Evolutionary conservation across 805 yeast species (phyloP).

Genomic region (Saccharomycopsis sp.): DNA sequence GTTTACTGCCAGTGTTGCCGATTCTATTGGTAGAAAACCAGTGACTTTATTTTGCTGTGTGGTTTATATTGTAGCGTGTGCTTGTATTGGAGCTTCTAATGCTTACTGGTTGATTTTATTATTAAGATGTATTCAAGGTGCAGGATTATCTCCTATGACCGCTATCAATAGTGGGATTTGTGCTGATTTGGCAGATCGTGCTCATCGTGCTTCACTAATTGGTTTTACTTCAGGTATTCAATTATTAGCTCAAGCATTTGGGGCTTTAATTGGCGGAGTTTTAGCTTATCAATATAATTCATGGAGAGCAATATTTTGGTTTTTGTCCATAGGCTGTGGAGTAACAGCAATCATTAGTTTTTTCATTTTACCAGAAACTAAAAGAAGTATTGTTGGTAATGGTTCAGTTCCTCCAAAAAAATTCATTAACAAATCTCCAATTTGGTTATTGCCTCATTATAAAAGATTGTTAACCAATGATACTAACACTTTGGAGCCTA

Average conservation of each 20-base stretch:
- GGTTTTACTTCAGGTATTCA: constrained; percentile 60
- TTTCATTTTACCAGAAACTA: constrained; percentile 64
- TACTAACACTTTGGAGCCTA: constrained; percentile 22
- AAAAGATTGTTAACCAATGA: constrained; percentile 26
- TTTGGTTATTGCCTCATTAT: constrained; percentile 26
- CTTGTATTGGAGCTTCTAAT: constrained; percentile 52
- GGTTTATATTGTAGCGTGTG: constrained; percentile 49
- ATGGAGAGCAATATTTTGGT: constrained; percentile 74
- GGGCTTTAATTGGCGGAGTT: constrained; percentile 57
- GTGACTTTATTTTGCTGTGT: constrained; percentile 38
- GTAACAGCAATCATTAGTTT: constrained; percentile 26
- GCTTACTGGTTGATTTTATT: constrained; percentile 50
- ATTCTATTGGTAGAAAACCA: constrained; percentile 64
- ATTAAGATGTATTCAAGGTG: constrained; percentile 63
- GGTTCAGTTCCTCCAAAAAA: constrained; percentile 47
- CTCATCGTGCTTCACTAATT: constrained; percentile 58
- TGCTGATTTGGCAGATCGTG: constrained; percentile 59
- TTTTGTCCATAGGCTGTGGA: constrained; percentile 57
- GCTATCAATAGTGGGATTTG: constrained; percentile 50
- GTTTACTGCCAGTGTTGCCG: constrained; percentile 40
- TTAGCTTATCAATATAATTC: constrained; percentile 35
- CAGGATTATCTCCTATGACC: constrained; percentile 66
- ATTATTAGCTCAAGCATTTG: constrained; percentile 64
- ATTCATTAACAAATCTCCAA: constrained; percentile 33
- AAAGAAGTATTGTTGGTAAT: constrained; percentile 50